These are phyloP conservation scores for Ganoderma multipileum DNA, from an alignment of 1,284 basidiomycete genomes.

Conservation along the genomic window DNA sequence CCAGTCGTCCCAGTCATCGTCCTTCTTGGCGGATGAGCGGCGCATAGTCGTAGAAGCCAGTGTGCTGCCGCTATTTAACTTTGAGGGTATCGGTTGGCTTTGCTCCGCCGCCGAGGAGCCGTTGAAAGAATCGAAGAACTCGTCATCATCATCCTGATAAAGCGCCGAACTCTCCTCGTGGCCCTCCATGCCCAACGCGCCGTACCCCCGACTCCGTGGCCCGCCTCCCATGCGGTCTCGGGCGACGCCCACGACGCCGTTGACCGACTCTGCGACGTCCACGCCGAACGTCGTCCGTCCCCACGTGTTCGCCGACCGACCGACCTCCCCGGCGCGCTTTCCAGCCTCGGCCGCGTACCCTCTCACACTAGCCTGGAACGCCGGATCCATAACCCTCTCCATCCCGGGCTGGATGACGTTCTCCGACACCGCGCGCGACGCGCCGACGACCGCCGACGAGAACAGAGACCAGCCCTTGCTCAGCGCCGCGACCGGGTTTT, in stretches of 20 bases:
- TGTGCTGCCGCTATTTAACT: conserved; percentile 6
- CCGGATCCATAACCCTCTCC: conserved; percentile 78
- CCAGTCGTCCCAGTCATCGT: conserved; percentile 77
- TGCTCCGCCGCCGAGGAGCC: conserved; percentile 35
- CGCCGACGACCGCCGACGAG: conserved; percentile 76
- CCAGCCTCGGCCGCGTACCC: conserved; percentile 76
- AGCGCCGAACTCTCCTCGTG: conserved; percentile 60
- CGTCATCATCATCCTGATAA: conserved; percentile 57
- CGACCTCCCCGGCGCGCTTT: conserved; percentile 63
- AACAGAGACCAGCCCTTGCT: conserved; percentile 89
- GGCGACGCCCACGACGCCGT: conserved; percentile 62
- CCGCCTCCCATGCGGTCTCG: conserved; percentile 51
- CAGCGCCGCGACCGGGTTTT: conserved; percentile 79
- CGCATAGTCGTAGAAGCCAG: conserved; percentile 33
- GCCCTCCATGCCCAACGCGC: conserved; percentile 46
- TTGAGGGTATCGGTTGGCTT: conserved; percentile 4
- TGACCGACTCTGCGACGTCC: conserved; percentile 77
- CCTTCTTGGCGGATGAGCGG: conserved; percentile 46
- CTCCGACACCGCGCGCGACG: conserved; percentile 76
- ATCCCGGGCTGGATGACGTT: conserved; percentile 85
- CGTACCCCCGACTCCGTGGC: conserved; percentile 62
- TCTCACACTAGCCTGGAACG: conserved; percentile 73
- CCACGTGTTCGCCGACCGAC: conserved; percentile 74
- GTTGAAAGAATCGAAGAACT: conserved; percentile 61
- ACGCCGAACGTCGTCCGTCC: conserved; percentile 76